These are phyloP conservation scores for Desmodesmus armatus DNA, from an alignment of 139 green algal species.

Conservation along the genomic window DNA sequence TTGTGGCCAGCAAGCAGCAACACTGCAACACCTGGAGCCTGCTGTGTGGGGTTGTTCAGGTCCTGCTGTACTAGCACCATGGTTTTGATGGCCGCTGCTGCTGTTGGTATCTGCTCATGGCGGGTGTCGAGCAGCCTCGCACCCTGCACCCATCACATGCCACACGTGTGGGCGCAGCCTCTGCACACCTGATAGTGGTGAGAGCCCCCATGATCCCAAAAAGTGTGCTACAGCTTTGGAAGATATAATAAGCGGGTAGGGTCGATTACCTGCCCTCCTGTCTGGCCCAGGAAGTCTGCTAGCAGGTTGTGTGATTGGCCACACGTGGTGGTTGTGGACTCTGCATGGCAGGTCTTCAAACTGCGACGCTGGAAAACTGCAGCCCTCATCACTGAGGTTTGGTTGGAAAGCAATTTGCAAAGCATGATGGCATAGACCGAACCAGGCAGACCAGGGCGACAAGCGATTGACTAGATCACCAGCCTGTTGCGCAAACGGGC, in stretches of 20 bases:
- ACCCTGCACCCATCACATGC: background rate
- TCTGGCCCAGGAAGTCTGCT: too few relatives aligned
- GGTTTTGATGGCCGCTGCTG: background rate
- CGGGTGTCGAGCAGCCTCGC: too few relatives aligned
- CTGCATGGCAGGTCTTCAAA: too few relatives aligned
- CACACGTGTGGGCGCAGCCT: background rate
- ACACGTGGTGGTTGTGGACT: too few relatives aligned
- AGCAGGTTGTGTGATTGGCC: too few relatives aligned
- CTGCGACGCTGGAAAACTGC: too few relatives aligned
- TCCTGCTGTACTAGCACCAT: background rate
- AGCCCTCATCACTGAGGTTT: too few relatives aligned
- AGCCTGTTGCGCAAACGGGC: background rate
- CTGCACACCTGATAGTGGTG: background rate
- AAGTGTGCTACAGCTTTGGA: background rate
- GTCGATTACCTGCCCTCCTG: too few relatives aligned
- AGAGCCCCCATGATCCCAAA: background rate
- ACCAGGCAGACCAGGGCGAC: too few relatives aligned
- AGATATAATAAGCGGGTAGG: background rate
- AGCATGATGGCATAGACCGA: too few relatives aligned
- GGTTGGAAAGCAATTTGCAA: too few relatives aligned
- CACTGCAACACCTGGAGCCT: conserved; percentile 13
- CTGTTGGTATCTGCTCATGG: too few relatives aligned
- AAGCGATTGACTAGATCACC: background rate
- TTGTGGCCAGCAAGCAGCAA: background rate
- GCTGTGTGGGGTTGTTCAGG: background rate